Evolutionary conservation across 345 rosid genomes (phyloP), one percentile per base, ranked within the genome.

Genomic region (Hibiscus mutabilis): DNA sequence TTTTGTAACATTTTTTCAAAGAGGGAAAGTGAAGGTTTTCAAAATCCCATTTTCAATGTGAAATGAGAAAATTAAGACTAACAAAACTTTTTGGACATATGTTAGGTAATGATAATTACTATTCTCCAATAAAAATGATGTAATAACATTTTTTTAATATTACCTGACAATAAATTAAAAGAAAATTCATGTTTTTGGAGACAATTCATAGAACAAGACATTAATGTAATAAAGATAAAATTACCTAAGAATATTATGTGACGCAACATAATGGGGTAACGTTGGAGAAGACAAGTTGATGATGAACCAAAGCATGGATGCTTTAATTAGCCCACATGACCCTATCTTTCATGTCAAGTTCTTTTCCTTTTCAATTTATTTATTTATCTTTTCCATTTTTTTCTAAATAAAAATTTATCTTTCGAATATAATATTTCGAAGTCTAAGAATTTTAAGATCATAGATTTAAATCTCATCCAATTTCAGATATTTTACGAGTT

Each of bases 51-150:
- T n/a, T n/a, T n/a, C n/a, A n/a, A n/a, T n/a, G n/a, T n/a, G n/a
- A n/a, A n/a, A n/a, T n/a, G n/a, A n/a, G n/a, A n/a, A n/a, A n/a
- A n/a, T n/a, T 27, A 53, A 49, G 37, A 67, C 35, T 37, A 35
- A 63, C 47, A 11, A 10, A 60, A 60, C 59, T 2, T 67, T 42
- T 33, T 31, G 13, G 25, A 37, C 42, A 63, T 40, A 19, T 14
- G 51, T 77, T 70, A 67, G 78, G 76, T 68, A 56, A 22, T 62
- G 83, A 69, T 58, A 51, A 31, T 14, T 33, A 72, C 74, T 18
- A 56, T 53, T 71, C 60, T 67, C 56, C 74, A n/a, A 33, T 31
- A 21, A 29, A 69, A 15, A 16, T 6, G 2, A 19, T 19, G 18
- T 16, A 51, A 51, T 47, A 51, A 51, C 14, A n/a, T 35, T 35